Base-by-base conservation (phyloP, 1,139 yeast genomes). In the Kodamaea plutei region DNA sequence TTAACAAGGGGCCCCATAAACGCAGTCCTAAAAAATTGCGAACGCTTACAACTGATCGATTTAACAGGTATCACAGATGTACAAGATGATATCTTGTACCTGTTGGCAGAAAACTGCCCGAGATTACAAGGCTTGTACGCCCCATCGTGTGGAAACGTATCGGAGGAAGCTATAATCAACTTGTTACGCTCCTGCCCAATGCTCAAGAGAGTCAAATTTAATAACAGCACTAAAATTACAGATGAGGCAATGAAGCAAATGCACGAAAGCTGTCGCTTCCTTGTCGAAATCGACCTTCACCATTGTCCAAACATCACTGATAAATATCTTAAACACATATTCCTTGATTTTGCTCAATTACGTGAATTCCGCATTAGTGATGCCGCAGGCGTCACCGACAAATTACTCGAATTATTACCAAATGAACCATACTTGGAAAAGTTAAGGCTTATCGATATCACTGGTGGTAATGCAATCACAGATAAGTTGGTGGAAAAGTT, bases 271-370 rank as follows among this genome's bases (percentile, higher is more conserved):
- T 89, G 97, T 54, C 82, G 81, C 26, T 69, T 81, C 31, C 64
- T 91, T 34, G 95, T 89, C 18, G 98, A 91, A 58, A 81, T 91
- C 31, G 97, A 91, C 58, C 68, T 91, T 33, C 91, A 88, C 43
- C 80, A 81, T 27, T 84, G 95, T 55, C 76, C 81, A n/a, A 69
- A 74, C 39, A 77, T 88, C 19, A 75, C 85, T 10, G 88, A 85
- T 52, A 51, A 51, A 11, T 65, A 84, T 31, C 65, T 85, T 31
- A 65, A 73, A 35, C 60, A 59, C n/a, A 66, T 85, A n/a, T 78
- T 87, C 46, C 56, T 69, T 21, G 76, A 75, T 23, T 67, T 87
- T 34, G 70, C 78, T 6, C 88, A 79, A 44, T 62, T 89, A 33
- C 69, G 96, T 39, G 96, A 89, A 56, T 81, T 88, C 49, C 75